These are phyloP conservation scores for Fusarium oligoseptatum DNA, from an alignment of 2,329 filamentous ascomycete genomes.

Conservation along the genomic window DNA sequence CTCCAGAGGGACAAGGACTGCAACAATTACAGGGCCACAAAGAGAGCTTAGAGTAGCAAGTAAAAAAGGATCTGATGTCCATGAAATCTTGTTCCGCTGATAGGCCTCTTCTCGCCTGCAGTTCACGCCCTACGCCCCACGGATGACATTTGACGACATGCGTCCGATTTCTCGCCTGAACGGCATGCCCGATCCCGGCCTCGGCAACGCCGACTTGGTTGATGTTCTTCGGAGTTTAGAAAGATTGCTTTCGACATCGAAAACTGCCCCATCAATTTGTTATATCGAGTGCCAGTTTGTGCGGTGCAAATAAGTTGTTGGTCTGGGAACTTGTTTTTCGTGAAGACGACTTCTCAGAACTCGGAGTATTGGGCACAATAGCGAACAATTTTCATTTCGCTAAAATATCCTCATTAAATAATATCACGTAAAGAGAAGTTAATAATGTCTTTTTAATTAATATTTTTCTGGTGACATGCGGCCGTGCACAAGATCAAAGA, in stretches of 20 bases:
- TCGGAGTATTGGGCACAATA: background rate
- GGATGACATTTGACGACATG: background rate
- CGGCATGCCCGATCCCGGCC: background rate
- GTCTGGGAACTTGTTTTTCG: too few relatives aligned
- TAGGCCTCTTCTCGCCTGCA: background rate
- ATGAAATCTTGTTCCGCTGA: background rate
- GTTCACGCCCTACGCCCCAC: background rate
- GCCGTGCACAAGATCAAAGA: too few relatives aligned
- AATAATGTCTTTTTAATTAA: too few relatives aligned
- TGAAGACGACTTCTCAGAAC: background rate
- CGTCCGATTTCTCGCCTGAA: background rate
- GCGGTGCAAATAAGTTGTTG: background rate
- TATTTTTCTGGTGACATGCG: too few relatives aligned
- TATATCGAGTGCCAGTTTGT: accelerated
- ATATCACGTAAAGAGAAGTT: too few relatives aligned
- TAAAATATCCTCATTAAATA: background rate
- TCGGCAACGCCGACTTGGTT: background rate
- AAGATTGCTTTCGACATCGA: accelerated
- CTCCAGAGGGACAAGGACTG: background rate
- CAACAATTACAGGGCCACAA: background rate
- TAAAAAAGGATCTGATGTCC: background rate
- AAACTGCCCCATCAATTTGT: background rate
- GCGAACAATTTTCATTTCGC: background rate
- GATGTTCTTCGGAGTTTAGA: background rate
- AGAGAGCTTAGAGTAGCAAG: background rate